These are phyloP conservation scores for Pyrrhoderma noxium DNA, from an alignment of 1,284 basidiomycete species.

Conservation along the genomic window DNA sequence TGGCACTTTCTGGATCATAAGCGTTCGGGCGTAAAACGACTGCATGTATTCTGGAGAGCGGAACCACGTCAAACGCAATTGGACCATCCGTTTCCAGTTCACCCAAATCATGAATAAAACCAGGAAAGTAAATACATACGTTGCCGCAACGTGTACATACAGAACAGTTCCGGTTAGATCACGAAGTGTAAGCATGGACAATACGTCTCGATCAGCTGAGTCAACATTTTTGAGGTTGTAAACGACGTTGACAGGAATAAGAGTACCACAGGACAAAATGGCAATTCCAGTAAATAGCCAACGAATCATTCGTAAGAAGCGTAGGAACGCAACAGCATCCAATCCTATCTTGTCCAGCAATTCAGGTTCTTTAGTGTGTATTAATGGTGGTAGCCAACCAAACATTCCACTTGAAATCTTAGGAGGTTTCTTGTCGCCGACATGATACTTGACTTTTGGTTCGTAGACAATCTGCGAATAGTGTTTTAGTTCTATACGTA, in stretches of 20 bases:
- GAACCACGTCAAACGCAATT: slow-evolving; percentile 64
- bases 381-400: slow-evolving; percentile 84
- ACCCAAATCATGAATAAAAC: slow-evolving; percentile 60
- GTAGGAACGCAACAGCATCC: slow-evolving; percentile 89
- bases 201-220: slow-evolving; percentile 43
- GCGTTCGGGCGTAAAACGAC: slow-evolving; percentile 74
- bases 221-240: slow-evolving; percentile 64
- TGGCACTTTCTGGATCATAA: slow-evolving; percentile 66
- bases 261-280: slow-evolving; percentile 59
- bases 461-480: slow-evolving; percentile 67
- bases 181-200: slow-evolving; percentile 75
- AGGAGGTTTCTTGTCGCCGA: slow-evolving; percentile 74
- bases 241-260: slow-evolving; percentile 74
- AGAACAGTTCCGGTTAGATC: slow-evolving; percentile 62
- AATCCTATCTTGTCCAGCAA: slow-evolving; percentile 88
- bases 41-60: slow-evolving; percentile 69
- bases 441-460: slow-evolving; percentile 83
- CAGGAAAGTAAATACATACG: slow-evolving; percentile 66
- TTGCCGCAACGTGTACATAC: slow-evolving; percentile 69
- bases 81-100: slow-evolving; percentile 71
- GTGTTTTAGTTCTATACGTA: neutral
- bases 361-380: slow-evolving; percentile 80
- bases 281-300: slow-evolving; percentile 70
- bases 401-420: slow-evolving; percentile 75
- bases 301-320: slow-evolving; percentile 85